phyloP scores from a whole-genome alignment of 345 rosid genomes.

The Atalantia buxifolia region DNA sequence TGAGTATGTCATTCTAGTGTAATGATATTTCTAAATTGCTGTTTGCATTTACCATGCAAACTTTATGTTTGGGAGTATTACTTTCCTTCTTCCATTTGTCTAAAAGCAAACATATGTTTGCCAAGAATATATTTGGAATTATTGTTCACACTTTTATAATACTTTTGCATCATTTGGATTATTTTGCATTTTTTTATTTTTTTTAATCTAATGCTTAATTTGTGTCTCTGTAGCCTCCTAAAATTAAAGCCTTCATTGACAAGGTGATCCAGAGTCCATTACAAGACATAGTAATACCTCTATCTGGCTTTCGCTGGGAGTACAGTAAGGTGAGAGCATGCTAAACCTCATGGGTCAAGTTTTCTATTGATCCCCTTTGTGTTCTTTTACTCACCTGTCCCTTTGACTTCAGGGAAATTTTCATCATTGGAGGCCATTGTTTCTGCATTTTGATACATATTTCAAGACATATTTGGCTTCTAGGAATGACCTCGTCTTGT shows the following conservation, averaged over 20 bases:
- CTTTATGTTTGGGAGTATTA: not conserved
- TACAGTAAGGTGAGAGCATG: conserved; percentile 61
- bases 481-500: conserved; percentile 80
- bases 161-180: not conserved
- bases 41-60: not conserved
- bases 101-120: not conserved
- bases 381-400: conserved; percentile 22
- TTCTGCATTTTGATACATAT: conserved; percentile 89
- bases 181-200: not conserved
- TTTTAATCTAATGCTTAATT: conserved; percentile 8
- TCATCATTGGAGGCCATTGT: conserved; percentile 96
- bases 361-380: not conserved
- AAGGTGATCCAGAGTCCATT: conserved; percentile 96
- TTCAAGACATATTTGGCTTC: conserved; percentile 74
- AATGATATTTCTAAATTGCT: not conserved
- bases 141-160: not conserved
- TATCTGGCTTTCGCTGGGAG: conserved; percentile 93
- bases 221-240: conserved; percentile 65
- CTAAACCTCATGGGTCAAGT: not conserved
- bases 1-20: not conserved
- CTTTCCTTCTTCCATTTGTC: not conserved
- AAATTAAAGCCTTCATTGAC: conserved; percentile 82
- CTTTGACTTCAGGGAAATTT: conserved; percentile 73
- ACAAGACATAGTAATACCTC: conserved; percentile 95
- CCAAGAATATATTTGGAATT: not conserved